Base-by-base conservation (phyloP, 768 basidiomycete genomes). In the Pulveroboletus frians region DNA sequence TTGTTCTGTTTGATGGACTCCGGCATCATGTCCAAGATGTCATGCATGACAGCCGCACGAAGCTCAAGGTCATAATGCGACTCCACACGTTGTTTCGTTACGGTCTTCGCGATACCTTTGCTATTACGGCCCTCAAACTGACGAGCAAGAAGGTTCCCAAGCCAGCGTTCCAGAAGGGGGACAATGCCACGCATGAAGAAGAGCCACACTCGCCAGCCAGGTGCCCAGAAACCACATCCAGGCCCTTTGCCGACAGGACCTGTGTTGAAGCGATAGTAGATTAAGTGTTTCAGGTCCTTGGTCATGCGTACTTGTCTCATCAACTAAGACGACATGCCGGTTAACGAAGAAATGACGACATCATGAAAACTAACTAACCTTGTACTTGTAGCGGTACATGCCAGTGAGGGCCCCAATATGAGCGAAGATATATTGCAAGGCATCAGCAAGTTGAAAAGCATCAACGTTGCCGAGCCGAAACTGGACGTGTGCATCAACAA, bases 361-460 rank as follows among this genome's bases (percentile, higher is more conserved):
- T 42, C 29, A 15, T 34, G 21, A 21, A n/a, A 35, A 32, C 31
- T 21, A 34, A 63, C 76, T 9, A 51, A 85, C 86, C 81, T 98
- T 98, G 77, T 99, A 99, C 76, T 98, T 97, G 77, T 97, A 98
- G 26, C 95, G 85, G 72, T 99, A 99, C 96, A 99, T 99, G 59
- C 96, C 96, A 4, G 96, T 99, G 57, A 99, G 73, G 23, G 96
- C 95, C 63, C 96, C 96, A 49, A 99, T 92, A 63, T 99, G 96
- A 2, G 81, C 88, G 61, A 98, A 98, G 61, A 92, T 95, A 69
- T 98, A 99, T 67, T 99, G 96, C 20, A 99, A 75, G 1, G 96
- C 96, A 56, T 99, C 96, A 15, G 96, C 96, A 42, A 99, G 83
- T 68, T 99, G 96, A 80, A 99, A 99, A 2, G 94, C 96, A 61